These are phyloP conservation scores for Pterocarpus santalinus DNA, from an alignment of 306 rosid species.

Conservation along the genomic window DNA sequence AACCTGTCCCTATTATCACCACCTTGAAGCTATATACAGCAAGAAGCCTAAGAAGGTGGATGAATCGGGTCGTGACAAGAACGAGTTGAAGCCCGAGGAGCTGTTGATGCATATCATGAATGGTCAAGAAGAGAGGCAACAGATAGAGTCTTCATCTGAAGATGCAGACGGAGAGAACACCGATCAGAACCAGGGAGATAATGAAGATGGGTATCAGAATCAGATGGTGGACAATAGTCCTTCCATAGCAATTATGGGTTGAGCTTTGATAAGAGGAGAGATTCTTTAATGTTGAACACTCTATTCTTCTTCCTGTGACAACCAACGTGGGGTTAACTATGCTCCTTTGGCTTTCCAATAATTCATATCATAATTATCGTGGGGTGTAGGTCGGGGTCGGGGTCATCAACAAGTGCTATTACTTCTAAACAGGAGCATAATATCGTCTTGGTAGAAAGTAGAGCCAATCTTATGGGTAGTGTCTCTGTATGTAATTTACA, in stretches of 20 bases:
- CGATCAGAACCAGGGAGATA: conserved; percentile 48
- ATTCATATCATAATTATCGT: no score
- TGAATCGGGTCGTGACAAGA: conserved; percentile 49
- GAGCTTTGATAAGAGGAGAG: background rate
- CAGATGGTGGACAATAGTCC: conserved; percentile 47
- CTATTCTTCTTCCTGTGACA: no score
- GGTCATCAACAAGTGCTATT: conserved; percentile 13
- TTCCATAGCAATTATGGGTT: conserved; percentile 59
- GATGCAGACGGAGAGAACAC: conserved; percentile 56
- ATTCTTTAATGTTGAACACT: background rate
- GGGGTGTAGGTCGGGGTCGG: conserved; percentile 24
- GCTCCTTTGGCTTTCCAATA: no score
- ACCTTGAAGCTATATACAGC: conserved; percentile 71
- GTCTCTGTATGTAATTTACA: conserved; percentile 25
- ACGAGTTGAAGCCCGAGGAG: conserved; percentile 79
- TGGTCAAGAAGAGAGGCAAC: conserved; percentile 54
- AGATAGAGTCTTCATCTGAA: conserved; percentile 50
- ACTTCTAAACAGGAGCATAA: background rate
- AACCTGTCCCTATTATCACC: conserved; percentile 81
- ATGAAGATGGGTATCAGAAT: conserved; percentile 45
- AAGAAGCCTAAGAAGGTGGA: conserved; percentile 58
- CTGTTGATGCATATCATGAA: conserved; percentile 80
- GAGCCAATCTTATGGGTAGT: background rate
- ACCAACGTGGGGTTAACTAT: background rate
- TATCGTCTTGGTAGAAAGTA: background rate